These are phyloP conservation scores for Paraphoma chrysanthemicola DNA, from an alignment of 2,329 filamentous ascomycete species.

Conservation along the genomic window DNA sequence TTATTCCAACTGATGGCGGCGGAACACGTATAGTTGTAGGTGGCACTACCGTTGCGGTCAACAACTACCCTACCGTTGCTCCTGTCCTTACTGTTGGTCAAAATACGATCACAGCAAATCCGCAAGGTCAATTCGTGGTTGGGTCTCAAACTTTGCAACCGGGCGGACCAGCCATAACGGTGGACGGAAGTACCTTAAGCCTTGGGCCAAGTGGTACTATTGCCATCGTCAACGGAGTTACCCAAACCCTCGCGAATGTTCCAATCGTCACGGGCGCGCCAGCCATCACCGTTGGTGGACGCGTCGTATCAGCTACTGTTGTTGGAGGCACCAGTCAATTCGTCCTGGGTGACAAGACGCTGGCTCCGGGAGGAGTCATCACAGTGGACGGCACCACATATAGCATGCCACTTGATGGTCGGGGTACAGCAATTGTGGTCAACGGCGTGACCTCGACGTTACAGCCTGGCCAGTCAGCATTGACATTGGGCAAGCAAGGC, in stretches of 20 bases:
- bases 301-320: slow-evolving; percentile 28
- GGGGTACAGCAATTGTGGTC: slow-evolving; percentile 30
- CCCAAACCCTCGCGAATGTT: slow-evolving; percentile 32
- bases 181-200: slow-evolving; percentile 45
- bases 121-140: slow-evolving; percentile 42
- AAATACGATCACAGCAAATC: slow-evolving; percentile 37
- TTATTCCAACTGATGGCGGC: slow-evolving; percentile 27
- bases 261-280: slow-evolving; percentile 20
- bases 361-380: slow-evolving; percentile 29
- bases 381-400: slow-evolving; percentile 35
- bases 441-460: slow-evolving; percentile 36
- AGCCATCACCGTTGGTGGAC: slow-evolving; percentile 27
- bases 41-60: slow-evolving; percentile 32
- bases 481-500: slow-evolving; percentile 18
- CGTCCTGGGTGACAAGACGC: slow-evolving; percentile 23
- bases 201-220: slow-evolving; percentile 45
- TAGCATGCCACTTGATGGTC: slow-evolving; percentile 25
- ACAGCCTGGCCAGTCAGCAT: slow-evolving; percentile 6
- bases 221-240: slow-evolving; percentile 46
- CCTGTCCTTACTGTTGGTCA: slow-evolving; percentile 36
- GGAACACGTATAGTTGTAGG: slow-evolving; percentile 35
- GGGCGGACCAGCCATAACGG: slow-evolving; percentile 44
- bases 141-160: slow-evolving; percentile 41
- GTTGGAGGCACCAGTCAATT: slow-evolving; percentile 34
- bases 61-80: slow-evolving; percentile 21